Base-by-base conservation (phyloP, 2,329 filamentous ascomycete genomes). In the Colletotrichum theobromicola region DNA sequence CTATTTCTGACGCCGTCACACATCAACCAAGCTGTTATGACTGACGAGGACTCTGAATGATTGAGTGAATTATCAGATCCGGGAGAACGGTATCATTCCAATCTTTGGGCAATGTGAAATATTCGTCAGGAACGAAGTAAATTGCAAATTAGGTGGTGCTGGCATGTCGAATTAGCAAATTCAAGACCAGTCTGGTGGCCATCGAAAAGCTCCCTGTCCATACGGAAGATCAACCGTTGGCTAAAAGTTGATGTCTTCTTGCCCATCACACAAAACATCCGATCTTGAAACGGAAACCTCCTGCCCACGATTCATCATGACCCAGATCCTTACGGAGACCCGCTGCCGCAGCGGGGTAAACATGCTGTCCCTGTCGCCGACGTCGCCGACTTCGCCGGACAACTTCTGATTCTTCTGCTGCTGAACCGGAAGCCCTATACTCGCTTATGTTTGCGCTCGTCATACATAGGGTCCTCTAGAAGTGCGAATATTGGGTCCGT, bases 171-270 rank as follows among this genome's bases (percentile, higher is more conserved):
- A 5, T 2, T 42, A n/a, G n/a, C 37, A n/a, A 42, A 1, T n/a
- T n/a, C 37, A 42, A 42, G 18, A 42, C 18, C 37, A n/a, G 37
- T 1, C 37, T 46, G 3, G 0, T 46, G 42, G 7, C 3, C n/a
- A 13, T 7, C 13, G 42, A 50, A 50, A 50, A n/a, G 0, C n/a
- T 4, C 10, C 10, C 5, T 50, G 9, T 1, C n/a, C 18, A 7
- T 4, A 50, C n/a, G 42, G 42, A 7, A 50, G 5, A 2, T n/a
- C n/a, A 4, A 0, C n/a, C 1, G 2, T 9, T 50, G 0, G 7
- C 10, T 4, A 1, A 1, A 21, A 50, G 7, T 6, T 4, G 0
- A 4, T 21, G 10, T 50, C n/a, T 3, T 12, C 42, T 7, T 50
- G 12, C 42, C 42, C 42, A 13, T 12, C 10, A 50, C n/a, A 50